Percentiles rank a stretch among this genome's conserved stretches.
Conservation (phyloP, 352 stramenopile genomes). For the Phytophthora fragariaefolia region DNA sequence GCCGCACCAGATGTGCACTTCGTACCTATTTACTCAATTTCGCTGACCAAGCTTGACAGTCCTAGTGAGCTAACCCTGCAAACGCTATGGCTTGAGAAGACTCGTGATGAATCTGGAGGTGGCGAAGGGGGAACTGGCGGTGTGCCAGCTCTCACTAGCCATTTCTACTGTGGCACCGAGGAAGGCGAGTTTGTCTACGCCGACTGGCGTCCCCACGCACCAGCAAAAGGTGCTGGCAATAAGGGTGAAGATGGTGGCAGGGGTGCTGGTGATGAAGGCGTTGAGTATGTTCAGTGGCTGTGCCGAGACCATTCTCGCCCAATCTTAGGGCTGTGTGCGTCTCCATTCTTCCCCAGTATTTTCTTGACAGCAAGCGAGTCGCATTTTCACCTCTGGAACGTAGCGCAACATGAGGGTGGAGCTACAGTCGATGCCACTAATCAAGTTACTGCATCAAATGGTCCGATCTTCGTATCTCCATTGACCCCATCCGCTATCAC, state of each 20-base stretch:
- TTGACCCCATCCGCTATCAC: constrained; percentile 83
- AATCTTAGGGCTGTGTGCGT: constrained; percentile 80
- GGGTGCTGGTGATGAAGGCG: constrained; percentile 56
- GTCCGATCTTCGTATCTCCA: constrained; percentile 89
- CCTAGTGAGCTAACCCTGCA: constrained; percentile 70
- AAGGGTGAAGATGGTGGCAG: constrained; percentile 48
- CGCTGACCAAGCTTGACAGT: constrained; percentile 78
- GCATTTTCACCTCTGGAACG: constrained; percentile 94
- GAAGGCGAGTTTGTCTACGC: constrained; percentile 92
- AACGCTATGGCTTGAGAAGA: constrained; percentile 72
- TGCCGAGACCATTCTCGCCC: constrained; percentile 89
- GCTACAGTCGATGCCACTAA: neutral
- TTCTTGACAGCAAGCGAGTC: constrained; percentile 89
- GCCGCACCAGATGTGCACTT: constrained; percentile 77
- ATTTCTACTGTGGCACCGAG: constrained; percentile 87
- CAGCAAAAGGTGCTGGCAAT: constrained; percentile 31
- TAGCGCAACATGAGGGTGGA: constrained; percentile 46
- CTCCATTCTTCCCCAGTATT: constrained; percentile 92
- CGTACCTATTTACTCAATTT: constrained; percentile 84
- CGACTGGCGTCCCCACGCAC: constrained; percentile 87
- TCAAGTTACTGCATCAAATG: constrained; percentile 40
- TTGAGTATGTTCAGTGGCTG: constrained; percentile 94
- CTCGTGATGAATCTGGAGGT: constrained; percentile 53
- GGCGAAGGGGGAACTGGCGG: constrained; percentile 14
- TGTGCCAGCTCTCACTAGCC: constrained; percentile 48